Evolutionary conservation across 495 filamentous ascomycete species (phyloP).

Genomic region (Echria macrotheca): DNA sequence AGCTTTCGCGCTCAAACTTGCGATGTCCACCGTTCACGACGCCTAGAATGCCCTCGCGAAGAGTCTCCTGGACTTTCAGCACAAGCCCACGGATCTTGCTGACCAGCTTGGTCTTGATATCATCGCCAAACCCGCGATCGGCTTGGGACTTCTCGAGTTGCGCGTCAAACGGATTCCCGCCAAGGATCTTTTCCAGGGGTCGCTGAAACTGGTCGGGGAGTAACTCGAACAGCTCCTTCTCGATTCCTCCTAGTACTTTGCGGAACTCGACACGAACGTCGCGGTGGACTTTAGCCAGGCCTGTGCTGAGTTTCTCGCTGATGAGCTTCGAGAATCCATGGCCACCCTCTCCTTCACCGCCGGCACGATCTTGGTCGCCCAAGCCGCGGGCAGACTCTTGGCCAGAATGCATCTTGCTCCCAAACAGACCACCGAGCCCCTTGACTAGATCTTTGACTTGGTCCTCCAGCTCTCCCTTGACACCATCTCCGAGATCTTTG

Average conservation of each 20-base stretch:
- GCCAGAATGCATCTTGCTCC: slow-evolving; percentile 18
- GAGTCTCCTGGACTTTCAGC: slow-evolving; percentile 29
- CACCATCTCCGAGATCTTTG: slow-evolving; percentile 30
- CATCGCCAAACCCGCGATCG: slow-evolving; percentile 26
- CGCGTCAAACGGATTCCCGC: slow-evolving; percentile 32
- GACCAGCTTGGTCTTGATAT: slow-evolving; percentile 30
- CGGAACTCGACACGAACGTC: slow-evolving; percentile 35
- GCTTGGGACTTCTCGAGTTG: slow-evolving; percentile 25
- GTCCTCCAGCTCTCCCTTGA: slow-evolving; percentile 31
- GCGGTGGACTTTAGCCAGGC: slow-evolving; percentile 27
- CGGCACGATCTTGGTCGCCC: slow-evolving; percentile 16
- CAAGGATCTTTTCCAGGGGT: slow-evolving; percentile 31
- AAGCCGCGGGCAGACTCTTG: slow-evolving; percentile 18
- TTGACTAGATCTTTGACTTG: slow-evolving; percentile 34
- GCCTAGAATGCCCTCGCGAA: slow-evolving; percentile 29
- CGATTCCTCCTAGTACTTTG: slow-evolving; percentile 27
- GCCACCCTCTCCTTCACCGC: slow-evolving; percentile 9
- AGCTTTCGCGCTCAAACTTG: slow-evolving; percentile 33
- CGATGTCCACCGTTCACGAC: slow-evolving; percentile 33
- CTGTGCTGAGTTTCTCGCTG: slow-evolving; percentile 33
- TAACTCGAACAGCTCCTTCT: slow-evolving; percentile 31
- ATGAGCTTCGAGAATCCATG: slow-evolving; percentile 31
- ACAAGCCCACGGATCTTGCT: slow-evolving; percentile 30
- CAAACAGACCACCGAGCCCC: slow-evolving; percentile 28
- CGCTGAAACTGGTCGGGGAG: slow-evolving; percentile 30